Conservation (phyloP, 2,329 filamentous ascomycete genomes). For the Lachnellula arida region DNA sequence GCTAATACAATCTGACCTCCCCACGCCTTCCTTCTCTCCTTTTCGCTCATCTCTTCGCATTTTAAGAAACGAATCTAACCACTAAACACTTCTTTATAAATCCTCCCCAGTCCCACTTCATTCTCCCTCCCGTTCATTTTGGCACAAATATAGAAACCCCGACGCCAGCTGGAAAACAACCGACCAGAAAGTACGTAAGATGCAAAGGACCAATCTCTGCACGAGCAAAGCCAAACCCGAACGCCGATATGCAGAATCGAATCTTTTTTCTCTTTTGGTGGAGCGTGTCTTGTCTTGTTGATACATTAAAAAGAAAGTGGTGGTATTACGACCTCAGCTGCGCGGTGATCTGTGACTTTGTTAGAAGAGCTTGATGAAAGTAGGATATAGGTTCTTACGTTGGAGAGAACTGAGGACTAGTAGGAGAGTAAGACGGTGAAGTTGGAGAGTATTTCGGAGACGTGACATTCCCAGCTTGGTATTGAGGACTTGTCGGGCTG, state of each 20-base stretch:
- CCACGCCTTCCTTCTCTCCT: neutral
- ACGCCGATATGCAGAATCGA: constrained; percentile 22
- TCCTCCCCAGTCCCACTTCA: constrained; percentile 3
- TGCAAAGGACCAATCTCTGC: constrained; percentile 12
- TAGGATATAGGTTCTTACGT: constrained; percentile 14
- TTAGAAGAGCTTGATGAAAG: constrained; percentile 4
- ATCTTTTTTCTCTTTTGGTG: constrained; percentile 21
- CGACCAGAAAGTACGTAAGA: constrained; percentile 8
- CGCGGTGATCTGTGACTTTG: constrained; percentile 20
- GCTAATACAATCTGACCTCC: neutral
- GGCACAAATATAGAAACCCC: constrained; percentile 5
- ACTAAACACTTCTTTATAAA: constrained; percentile 1
- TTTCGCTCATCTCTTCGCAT: neutral
- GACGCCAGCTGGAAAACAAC: constrained; percentile 12
- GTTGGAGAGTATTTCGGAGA: constrained; percentile 38
- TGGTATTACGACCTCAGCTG: constrained; percentile 10
- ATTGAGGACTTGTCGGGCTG: constrained; percentile 29
- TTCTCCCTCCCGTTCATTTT: neutral
- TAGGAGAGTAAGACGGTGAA: constrained; percentile 25
- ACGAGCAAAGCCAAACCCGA: constrained; percentile 14
- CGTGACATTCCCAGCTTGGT: constrained; percentile 20
- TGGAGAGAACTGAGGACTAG: constrained; percentile 29
- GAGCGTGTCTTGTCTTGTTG: constrained; percentile 24
- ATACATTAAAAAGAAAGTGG: constrained; percentile 22
- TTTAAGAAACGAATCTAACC: constrained; percentile 3